Evolutionary conservation across 2,329 filamentous ascomycete species (phyloP), one percentile per base, ranked within the genome.

Genomic region (Penicillium sp.): DNA sequence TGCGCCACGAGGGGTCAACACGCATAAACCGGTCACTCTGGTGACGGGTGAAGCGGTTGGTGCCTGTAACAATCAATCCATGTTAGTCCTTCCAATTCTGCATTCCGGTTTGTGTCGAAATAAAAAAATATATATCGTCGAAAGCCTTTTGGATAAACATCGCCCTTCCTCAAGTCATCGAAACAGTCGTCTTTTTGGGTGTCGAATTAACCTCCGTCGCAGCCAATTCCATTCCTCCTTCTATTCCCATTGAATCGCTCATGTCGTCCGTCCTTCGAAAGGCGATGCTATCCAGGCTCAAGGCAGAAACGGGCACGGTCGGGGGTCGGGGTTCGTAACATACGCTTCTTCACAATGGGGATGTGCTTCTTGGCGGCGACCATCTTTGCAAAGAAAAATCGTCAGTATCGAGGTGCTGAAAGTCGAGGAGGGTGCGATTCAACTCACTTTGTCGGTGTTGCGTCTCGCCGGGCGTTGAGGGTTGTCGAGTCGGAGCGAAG

Each of bases 271-370:
- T 31, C 16, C 49, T 47, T 62, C 55, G 62, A 59, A 59, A 55
- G 55, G 60, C 56, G 60, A 60, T 54, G 51, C 39, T 52, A 64
- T 64, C 63, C 58, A 63, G 56, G 56, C 43, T 37, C 24, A 5
- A 28, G 48, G 48, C 31, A 43, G 48, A 47, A 44, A 52, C 44
- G 50, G 43, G 48, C 18, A 53, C 39, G 46, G 59, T 61, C 56
- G 56, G 50, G 42, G 26, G 53, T 54, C 53, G 50, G 40, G 29
- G 53, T 59, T 60, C 62, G 55, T 68, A 75, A 92, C 91, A 77
- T 93, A 96, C 92, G 92, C 92, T 99, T 99, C 91, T 99, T 99
- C 78, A 99, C 91, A 87, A 99, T 99, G 76, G 92, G 89, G 78
- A 97, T 87, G 83, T 97, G 94, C 87, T 96, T 95, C 90, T 95